Conservation (phyloP, 129 eudicot species). For the Escallonia rubra region DNA sequence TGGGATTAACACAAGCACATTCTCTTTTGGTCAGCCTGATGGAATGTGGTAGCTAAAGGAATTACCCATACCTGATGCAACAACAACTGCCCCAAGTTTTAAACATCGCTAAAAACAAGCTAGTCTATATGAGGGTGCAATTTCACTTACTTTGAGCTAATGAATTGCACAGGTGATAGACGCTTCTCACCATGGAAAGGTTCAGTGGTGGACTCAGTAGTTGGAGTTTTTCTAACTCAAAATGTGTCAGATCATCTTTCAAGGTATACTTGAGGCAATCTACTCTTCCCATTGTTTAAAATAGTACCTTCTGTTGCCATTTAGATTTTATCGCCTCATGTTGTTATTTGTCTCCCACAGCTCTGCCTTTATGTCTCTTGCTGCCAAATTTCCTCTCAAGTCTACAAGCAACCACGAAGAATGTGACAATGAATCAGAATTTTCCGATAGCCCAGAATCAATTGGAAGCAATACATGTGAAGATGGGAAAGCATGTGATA, state of each 20-base stretch:
- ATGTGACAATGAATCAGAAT: not conserved
- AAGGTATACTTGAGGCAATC: slow-evolving; percentile 35
- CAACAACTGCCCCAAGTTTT: too few species aligned
- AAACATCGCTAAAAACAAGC: too few species aligned
- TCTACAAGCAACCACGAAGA: slow-evolving; percentile 1
- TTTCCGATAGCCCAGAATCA: too few species aligned
- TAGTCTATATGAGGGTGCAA: too few species aligned
- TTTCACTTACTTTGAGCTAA: slow-evolving; percentile 1
- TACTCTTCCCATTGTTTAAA: not conserved
- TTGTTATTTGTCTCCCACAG: slow-evolving; percentile 23
- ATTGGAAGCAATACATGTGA: too few species aligned
- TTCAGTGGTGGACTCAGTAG: slow-evolving; percentile 67
- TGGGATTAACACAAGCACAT: too few species aligned
- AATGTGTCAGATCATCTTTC: slow-evolving; percentile 62
- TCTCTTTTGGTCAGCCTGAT: too few species aligned
- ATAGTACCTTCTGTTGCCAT: not conserved
- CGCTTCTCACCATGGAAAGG: slow-evolving; percentile 74
- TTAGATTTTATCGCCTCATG: slow-evolving; percentile 3
- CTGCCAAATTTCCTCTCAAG: slow-evolving; percentile 38
- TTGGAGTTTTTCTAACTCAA: slow-evolving; percentile 77
- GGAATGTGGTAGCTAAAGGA: too few species aligned
- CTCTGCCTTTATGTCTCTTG: slow-evolving; percentile 59
- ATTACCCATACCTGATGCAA: too few species aligned
- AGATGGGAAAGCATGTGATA: too few species aligned
- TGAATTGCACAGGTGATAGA: slow-evolving; percentile 44